A percentile compares a stretch with the other conserved stretches of the same genome.
These are phyloP conservation scores for Cordyceps fumosorosea DNA, from an alignment of 2,329 filamentous ascomycete genomes.

Conservation along the genomic window DNA sequence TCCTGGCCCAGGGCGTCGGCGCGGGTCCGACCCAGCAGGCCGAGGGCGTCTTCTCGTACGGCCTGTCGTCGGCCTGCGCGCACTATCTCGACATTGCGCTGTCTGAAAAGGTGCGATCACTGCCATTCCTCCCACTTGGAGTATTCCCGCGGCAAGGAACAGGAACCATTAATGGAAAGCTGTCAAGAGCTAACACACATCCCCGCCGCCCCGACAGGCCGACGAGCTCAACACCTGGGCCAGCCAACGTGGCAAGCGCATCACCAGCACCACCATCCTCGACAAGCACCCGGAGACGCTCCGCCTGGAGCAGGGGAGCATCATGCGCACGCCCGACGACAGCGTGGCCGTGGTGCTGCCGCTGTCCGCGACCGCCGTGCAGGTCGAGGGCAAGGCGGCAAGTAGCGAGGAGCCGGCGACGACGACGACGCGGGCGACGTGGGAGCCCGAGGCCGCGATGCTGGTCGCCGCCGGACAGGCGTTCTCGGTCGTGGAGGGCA, in stretches of 20 bases:
- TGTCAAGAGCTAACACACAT: no score
- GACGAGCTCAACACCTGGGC: neutral
- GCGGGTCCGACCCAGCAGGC: neutral
- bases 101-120: neutral
- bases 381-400: neutral
- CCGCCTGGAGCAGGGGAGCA: neutral
- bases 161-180: no score
- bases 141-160: no score
- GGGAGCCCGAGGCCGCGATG: neutral
- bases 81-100: constrained; percentile 8
- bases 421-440: neutral
- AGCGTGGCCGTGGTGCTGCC: constrained; percentile 4
- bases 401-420: neutral
- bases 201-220: neutral
- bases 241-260: neutral
- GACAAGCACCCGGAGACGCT: constrained; percentile 8
- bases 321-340: neutral
- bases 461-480: neutral
- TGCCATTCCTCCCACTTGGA: neutral
- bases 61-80: neutral
- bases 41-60: neutral
- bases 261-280: constrained; percentile 8
- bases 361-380: neutral
- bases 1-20: neutral
- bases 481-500: neutral